Base-by-base conservation (phyloP, 2,329 filamentous ascomycete species). In the Epichloe aotearoae region DNA sequence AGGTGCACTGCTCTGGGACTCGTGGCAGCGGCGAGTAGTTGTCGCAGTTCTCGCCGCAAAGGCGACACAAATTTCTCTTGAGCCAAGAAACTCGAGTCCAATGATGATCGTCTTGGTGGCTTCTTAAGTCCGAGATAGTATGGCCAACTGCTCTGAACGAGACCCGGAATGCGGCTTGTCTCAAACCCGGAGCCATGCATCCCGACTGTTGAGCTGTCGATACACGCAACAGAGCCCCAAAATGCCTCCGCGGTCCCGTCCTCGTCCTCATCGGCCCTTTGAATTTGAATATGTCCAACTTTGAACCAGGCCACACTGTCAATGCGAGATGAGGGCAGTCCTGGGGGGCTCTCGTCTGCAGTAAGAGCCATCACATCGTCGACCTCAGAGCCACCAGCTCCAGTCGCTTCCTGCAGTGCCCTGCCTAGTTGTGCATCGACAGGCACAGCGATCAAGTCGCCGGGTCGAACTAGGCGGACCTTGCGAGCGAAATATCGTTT, bases 121-220 rank as follows among this genome's bases (percentile, higher is more conserved):
- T 80, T 80, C 65, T 82, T 87, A 50, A 87, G 74, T 1, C 88
- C 87, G 1, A 96, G 76, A 66, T 96, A 98, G 63, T 90, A 94
- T 55, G 86, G 84, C 90, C 91, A 97, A 17, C 81, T 82, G 63
- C 80, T 95, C 52, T 80, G 79, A 55, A 83, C 79, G 1, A 82
- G 83, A 6, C 86, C 81, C 0, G 91, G 91, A 6, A 95, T 75
- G 48, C 84, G 83, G 60, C 86, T 84, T 44, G 86, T 86, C 61
- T 89, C 87, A 56, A 85, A 94, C 3, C 93, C 93, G 37, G 90
- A 89, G 62, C 95, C 89, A 52, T 90, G 86, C 75, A 97, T 91
- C 53, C 88, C 85, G 3, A 94, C 94, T 52, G 83, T 86, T 6
- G 84, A 79, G 43, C 87, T 86, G 64, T 97, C 91, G 46, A 98